These are phyloP conservation scores for Vitis vinifera DNA, from an alignment of 164 flowering plant genomes.

Conservation along the genomic window ASM3070453v1 NC_081820.1:1186501-1187000, in stretches of 20 bases:
- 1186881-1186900: slow-evolving; percentile 3
- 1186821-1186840: background rate
- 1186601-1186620: background rate
- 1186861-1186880: background rate
- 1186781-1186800: slow-evolving; percentile 2
- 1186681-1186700: slow-evolving; percentile 41
- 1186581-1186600: background rate
- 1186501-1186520: background rate
- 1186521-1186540: background rate
- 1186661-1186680: slow-evolving; percentile 92
- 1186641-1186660: slow-evolving; percentile 91
- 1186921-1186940: background rate
- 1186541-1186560: background rate
- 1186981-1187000: too few relatives aligned
- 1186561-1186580: background rate
- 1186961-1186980: slow-evolving; percentile 10
- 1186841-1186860: background rate
- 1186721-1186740: slow-evolving; percentile 21
- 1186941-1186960: slow-evolving; percentile 8
- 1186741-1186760: slow-evolving; percentile 15
- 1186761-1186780: background rate
- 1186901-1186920: slow-evolving; percentile 7
- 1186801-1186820: slow-evolving; percentile 1
- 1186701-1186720: slow-evolving; percentile 11
- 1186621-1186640: background rate